Evolutionary conservation across 1,284 basidiomycete genomes (phyloP).

Genomic region (Cystobasidium sp.): DNA sequence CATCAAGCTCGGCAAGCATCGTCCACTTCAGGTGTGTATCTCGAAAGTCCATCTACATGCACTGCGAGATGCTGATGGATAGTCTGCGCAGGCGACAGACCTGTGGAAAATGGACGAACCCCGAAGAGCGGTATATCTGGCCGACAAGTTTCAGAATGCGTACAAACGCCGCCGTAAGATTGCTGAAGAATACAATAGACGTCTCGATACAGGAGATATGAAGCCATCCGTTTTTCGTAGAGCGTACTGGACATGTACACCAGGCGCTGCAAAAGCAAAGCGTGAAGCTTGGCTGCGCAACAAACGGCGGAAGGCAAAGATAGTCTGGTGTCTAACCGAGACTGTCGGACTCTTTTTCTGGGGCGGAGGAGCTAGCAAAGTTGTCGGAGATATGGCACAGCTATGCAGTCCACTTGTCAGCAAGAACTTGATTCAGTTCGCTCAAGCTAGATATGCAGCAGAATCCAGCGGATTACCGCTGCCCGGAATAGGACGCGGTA

Average conservation of each 20-base stretch:
- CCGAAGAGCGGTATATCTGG: slow-evolving; percentile 13
- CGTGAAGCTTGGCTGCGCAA: slow-evolving; percentile 67
- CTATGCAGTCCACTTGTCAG: slow-evolving; percentile 77
- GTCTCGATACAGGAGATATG: slow-evolving; percentile 50
- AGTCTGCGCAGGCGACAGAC: slow-evolving; percentile 18
- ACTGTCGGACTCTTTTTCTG: slow-evolving; percentile 81
- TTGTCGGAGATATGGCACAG: slow-evolving; percentile 67
- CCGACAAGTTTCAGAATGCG: slow-evolving; percentile 12
- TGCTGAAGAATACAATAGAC: slow-evolving; percentile 56
- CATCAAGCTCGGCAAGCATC: slow-evolving; percentile 40
- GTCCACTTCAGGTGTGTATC: slow-evolving; percentile 36
- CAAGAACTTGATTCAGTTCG: slow-evolving; percentile 78
- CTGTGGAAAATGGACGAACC: slow-evolving; percentile 45
- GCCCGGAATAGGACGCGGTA: slow-evolving; percentile 68
- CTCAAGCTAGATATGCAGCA: slow-evolving; percentile 67
- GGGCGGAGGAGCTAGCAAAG: slow-evolving; percentile 74
- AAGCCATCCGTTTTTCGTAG: slow-evolving; percentile 44
- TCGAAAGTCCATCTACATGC: neutral
- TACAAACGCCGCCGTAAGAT: slow-evolving; percentile 28
- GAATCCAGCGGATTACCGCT: slow-evolving; percentile 58
- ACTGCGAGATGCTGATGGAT: neutral
- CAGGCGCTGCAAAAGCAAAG: slow-evolving; percentile 56
- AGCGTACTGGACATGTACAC: slow-evolving; percentile 39
- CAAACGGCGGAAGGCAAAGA: slow-evolving; percentile 58
- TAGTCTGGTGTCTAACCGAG: slow-evolving; percentile 77